These are phyloP conservation scores for Colletotrichum spaethianum DNA, from an alignment of 2,329 filamentous ascomycete species.

Conservation along the genomic window DNA sequence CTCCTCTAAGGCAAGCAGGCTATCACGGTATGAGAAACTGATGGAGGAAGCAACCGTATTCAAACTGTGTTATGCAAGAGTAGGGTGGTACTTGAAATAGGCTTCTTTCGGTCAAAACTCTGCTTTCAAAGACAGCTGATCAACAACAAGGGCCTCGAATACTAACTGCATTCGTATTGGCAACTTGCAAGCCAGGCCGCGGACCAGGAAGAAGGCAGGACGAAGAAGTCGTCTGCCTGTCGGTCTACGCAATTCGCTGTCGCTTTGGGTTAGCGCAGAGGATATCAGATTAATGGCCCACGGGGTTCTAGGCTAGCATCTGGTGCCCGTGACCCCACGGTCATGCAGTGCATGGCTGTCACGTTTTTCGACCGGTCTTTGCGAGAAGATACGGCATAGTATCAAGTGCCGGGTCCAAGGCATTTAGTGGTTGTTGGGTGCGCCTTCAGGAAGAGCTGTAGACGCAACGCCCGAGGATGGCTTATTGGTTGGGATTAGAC, in stretches of 20 bases:
- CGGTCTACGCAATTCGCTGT: background rate
- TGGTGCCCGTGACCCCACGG: background rate
- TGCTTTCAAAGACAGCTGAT: background rate
- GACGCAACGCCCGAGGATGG: background rate
- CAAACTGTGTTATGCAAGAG: background rate
- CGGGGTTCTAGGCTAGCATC: background rate
- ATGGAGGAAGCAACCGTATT: background rate
- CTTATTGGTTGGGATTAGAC: background rate
- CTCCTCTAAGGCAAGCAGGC: background rate
- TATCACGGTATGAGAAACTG: background rate
- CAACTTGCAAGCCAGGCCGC: background rate
- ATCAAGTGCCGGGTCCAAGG: conserved; percentile 5
- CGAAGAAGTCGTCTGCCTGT: background rate
- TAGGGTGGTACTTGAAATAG: background rate
- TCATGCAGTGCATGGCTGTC: conserved; percentile 4
- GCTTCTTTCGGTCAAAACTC: background rate
- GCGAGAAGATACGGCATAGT: background rate
- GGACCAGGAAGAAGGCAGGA: background rate
- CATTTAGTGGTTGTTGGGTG: background rate
- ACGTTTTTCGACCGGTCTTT: conserved; percentile 1
- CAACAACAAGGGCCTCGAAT: background rate
- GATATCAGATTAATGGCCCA: background rate
- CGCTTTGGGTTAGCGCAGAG: background rate
- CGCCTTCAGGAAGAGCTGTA: conserved; percentile 4
- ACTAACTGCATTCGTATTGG: background rate